Conservation (phyloP, 2,329 filamentous ascomycete species). For the Trichoderma sp. region DNA sequence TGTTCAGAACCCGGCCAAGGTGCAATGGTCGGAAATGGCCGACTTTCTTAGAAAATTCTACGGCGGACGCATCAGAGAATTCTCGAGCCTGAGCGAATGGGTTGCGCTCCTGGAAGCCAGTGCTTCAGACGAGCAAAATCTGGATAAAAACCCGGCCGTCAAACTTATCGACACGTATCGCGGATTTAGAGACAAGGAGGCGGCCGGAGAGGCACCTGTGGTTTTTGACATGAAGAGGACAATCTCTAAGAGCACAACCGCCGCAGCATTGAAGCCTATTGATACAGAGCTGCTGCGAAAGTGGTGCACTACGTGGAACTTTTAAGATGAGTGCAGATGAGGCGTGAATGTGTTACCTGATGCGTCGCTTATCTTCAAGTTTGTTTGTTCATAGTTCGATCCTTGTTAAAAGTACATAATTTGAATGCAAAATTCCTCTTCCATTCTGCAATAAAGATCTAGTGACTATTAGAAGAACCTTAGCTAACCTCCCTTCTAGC, state of each 20-base stretch:
- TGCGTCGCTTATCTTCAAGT: neutral
- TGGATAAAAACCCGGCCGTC: neutral
- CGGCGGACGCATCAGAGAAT: neutral
- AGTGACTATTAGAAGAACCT: neutral
- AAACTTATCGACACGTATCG: neutral
- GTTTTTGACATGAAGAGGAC: neutral
- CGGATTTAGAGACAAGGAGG: neutral
- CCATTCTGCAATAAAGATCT: neutral
- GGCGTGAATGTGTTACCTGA: neutral
- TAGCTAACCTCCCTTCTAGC: neutral
- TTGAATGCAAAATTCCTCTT: neutral
- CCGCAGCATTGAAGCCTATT: neutral
- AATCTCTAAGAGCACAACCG: neutral
- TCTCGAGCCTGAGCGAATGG: neutral
- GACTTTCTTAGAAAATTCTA: neutral
- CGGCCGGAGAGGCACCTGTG: neutral
- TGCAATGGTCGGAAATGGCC: slow-evolving; percentile 47
- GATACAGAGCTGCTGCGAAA: neutral
- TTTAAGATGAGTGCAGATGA: neutral
- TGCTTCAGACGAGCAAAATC: neutral
- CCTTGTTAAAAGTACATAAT: neutral
- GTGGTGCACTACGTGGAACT: neutral
- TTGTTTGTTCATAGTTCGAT: neutral
- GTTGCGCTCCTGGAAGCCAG: neutral
- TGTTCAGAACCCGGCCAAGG: slow-evolving; percentile 50